Percentiles rank a stretch among this genome's conserved stretches.
Evolutionary conservation across 192 early-diverging fungal genomes (phyloP).

Genomic region (Coemansia sp.): DNA sequence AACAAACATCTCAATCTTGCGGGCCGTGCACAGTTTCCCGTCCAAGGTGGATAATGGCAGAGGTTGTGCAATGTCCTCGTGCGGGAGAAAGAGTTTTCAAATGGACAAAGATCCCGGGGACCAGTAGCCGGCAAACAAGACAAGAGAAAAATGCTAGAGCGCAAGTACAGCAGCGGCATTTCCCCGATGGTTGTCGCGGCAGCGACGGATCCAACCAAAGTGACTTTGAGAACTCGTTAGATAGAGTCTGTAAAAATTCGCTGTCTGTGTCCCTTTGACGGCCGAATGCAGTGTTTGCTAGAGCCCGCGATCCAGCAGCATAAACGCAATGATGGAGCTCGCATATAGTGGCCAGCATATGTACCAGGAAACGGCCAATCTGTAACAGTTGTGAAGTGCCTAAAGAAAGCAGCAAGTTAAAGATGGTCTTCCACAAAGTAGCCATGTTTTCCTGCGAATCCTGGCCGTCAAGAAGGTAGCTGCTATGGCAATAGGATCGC

Average conservation of each 20-base stretch:
- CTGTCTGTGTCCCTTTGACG: constrained; percentile 19
- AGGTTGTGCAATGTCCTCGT: background rate
- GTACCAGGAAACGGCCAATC: constrained; percentile 37
- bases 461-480: constrained; percentile 3
- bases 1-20: constrained; percentile 39
- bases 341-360: constrained; percentile 66
- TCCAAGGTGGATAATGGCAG: constrained; percentile 14
- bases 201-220: too few species aligned
- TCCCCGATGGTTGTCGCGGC: too few species aligned
- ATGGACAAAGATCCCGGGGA: too few species aligned
- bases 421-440: constrained; percentile 39
- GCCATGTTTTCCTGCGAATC: constrained; percentile 30
- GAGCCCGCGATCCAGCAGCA: constrained; percentile 58
- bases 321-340: constrained; percentile 90
- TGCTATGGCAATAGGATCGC: constrained; percentile 16
- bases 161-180: too few species aligned
- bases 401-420: constrained; percentile 27
- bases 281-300: constrained; percentile 22
- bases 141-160: too few species aligned
- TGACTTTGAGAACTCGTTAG: too few species aligned
- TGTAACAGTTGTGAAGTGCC: constrained; percentile 40
- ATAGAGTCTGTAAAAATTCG: too few species aligned
- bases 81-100: background rate
- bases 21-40: constrained; percentile 36
- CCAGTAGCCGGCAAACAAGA: too few species aligned